Evolutionary conservation across 495 filamentous ascomycete species (phyloP), one percentile per base, ranked within the genome.

Genomic region (Annulohypoxylon maeteangense): DNA sequence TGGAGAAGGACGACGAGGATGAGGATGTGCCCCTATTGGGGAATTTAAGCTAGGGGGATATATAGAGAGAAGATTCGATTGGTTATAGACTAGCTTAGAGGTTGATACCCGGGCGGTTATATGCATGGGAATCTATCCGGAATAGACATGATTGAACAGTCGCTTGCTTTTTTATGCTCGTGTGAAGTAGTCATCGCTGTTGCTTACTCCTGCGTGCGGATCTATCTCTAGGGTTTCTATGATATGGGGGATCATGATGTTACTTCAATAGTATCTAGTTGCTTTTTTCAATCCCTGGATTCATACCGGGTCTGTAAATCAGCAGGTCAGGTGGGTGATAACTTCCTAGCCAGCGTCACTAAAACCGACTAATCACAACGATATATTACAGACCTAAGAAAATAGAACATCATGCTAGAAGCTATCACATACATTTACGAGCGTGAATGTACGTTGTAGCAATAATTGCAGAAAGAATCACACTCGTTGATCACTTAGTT

Each of bases 21-120:
- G 75, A 78, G 51, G 75, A 78, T 50, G 68, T 78, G 4, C 67
- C 75, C 14, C 62, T 76, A 1, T 4, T 78, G 10, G 75, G 75
- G 8, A 62, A 78, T 58, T 32, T 78, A 27, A 67, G 7, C 10
- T 73, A 14, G 58, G 42, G 7, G 4, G 8, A 20, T 22, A 10
- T 25, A n/a, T 25, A 51, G 25, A 51, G 22, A 3, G n/a, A 44
- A 40, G 45, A 53, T 50, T 38, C 14, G 7, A 22, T 44, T 25
- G 36, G 16, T 8, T 32, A 48, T 22, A 12, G 2, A 48, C 29
- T 31, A 20, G 40, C 40, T 22, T 61, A 22, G 57, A 48, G 16
- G 36, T 45, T 34, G 22, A 61, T 61, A 34, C 42, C 57, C 40
- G 27, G n/a, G n/a, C n/a, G n/a, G 18, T 1, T 40, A 25, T 12